Base-by-base conservation (phyloP, 1,284 basidiomycete genomes). In the Cryptococcus floricola region DNA sequence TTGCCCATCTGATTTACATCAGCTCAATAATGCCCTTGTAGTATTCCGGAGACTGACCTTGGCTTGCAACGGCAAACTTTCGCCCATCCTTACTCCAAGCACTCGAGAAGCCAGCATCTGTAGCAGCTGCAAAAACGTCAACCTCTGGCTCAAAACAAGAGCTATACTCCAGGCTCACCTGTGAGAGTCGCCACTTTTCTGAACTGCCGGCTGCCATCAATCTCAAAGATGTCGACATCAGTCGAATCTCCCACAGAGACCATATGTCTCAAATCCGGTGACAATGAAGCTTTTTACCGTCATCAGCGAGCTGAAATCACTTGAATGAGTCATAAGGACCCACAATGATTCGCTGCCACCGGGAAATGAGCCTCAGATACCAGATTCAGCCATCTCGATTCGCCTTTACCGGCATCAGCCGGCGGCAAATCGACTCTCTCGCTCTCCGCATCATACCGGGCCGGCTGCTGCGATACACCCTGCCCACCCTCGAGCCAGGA, bases 51-150 rank as follows among this genome's bases (percentile, higher is more conserved):
- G 14, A 53, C 1, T 13, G 25, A 69, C 68, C 71, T 64, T 77
- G 75, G 58, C 68, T 70, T 6, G 76, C 76, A 6, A 76, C 76
- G 13, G 74, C 76, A 56, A 77, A 77, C 50, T 76, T 76, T 27
- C 75, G 65, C 5, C 76, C 76, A 54, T 77, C 76, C 51, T 73
- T 73, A 54, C 68, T 71, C 76, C 76, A 77, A 18, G 70, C 60
- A 1, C 74, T 76, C 4, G 70, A 73, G 58, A 77, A 77, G 4
- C 70, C 72, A 13, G 69, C 68, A 55, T 77, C 76, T 7, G 71
- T 74, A 0, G 72, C 74, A 13, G 70, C 74, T 66, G 23, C 5
- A 41, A 42, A 7, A 43, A 19, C 16, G 31, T 49, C 27, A 28
- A 27, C 13, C 23, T 23, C 23, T 31, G 27, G 8, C 7, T 16